Percentiles rank a stretch among this genome's conserved stretches.
Conservation (phyloP, 495 filamentous ascomycete species). For the Aspergillus campestris region DNA sequence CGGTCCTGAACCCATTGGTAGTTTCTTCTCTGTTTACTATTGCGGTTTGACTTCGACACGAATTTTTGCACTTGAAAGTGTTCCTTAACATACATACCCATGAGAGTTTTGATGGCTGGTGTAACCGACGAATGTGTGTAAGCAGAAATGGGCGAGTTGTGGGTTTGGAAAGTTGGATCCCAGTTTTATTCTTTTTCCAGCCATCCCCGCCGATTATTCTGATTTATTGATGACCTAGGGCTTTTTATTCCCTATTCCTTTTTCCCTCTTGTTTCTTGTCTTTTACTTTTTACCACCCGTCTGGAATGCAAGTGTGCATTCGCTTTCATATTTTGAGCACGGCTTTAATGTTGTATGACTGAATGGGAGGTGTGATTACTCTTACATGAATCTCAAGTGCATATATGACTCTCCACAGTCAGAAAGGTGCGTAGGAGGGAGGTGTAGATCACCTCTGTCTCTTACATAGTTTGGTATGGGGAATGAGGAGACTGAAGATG, state of each 20-base stretch:
- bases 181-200: too few species aligned
- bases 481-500: too few species aligned
- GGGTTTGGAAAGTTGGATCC: too few species aligned
- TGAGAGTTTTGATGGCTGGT: constrained; percentile 20
- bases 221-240: not conserved
- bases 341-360: constrained; percentile 9
- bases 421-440: too few species aligned
- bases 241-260: not conserved
- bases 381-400: not conserved
- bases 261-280: constrained; percentile 6
- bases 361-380: constrained; percentile 5
- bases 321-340: not conserved
- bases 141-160: constrained; percentile 1
- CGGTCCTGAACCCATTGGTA: not conserved
- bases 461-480: too few species aligned
- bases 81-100: constrained; percentile 17
- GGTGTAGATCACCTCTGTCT: too few species aligned
- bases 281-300: constrained; percentile 6
- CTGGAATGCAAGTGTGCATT: constrained; percentile 12
- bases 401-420: not conserved
- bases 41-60: constrained; percentile 8
- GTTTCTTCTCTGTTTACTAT: constrained; percentile 6
- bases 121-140: constrained; percentile 12
- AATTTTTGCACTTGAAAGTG: constrained; percentile 14
- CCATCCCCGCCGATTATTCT: too few species aligned